Evolutionary conservation across 2,329 filamentous ascomycete species (phyloP), one percentile per base, ranked within the genome.

Genomic region (Blastomyces silverae): DNA sequence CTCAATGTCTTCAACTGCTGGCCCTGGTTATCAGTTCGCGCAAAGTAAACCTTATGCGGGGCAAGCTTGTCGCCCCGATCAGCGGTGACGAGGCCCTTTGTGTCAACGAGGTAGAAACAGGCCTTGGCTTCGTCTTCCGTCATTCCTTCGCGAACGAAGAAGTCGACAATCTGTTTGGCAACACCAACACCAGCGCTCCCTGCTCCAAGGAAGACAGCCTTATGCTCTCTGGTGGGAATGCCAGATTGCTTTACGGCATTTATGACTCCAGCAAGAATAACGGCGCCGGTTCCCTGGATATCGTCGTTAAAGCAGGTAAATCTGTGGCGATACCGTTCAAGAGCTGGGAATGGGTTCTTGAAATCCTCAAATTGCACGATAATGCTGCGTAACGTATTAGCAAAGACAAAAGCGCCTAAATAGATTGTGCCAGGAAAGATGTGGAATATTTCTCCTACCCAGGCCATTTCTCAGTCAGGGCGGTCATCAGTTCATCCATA

Each of bases 291-390:
- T 70, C 93, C 93, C 82, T 97, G 93, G 74, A 99, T 94, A 75
- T 99, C 93, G 74, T 97, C 94, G 78, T 97, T 97, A 86, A 99
- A 99, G 84, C 91, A 95, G 78, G 90, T 92, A 83, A 96, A 93
- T 69, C 83, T 85, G 75, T 92, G 83, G 71, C 91, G 89, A 80
- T 97, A 97, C 66, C 91, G 87, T 75, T 94, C 89, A 52, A 97
- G 85, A 73, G 95, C 93, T 68, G 90, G 89, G 85, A 97, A 99
- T 58, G 94, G 93, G 73, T 93, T 96, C 82, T 97, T 96, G 79
- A 96, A 97, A 75, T 97, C 94, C 77, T 97, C 93, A 72, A 96
- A 97, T 76, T 97, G 94, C 68, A 97, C 90, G 69, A 89, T 85
- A 70, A 89, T 87, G 68, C 84, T 85, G 71, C 28, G 37, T 56